phyloP scores from a whole-genome alignment of 164 flowering plant species.

The Nymphaea thermarum region DNA sequence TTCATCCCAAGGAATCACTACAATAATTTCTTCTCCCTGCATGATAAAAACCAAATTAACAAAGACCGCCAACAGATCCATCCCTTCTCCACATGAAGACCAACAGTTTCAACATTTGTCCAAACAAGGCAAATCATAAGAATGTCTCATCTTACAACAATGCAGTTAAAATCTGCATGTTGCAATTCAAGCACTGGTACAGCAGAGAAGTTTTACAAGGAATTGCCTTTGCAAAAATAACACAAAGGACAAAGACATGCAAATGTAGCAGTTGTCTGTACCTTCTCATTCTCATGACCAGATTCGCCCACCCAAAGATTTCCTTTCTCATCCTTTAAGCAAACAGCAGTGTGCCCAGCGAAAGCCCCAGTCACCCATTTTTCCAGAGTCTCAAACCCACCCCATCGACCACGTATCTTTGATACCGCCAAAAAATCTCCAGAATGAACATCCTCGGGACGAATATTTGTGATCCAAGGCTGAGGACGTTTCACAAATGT shows the following conservation, averaged over 20 bases:
- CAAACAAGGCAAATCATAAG: too few species aligned
- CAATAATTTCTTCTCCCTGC: slow-evolving; percentile 98
- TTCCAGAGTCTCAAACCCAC: slow-evolving; percentile 97
- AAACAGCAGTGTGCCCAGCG: slow-evolving; percentile 99
- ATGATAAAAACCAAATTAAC: slow-evolving; percentile 5
- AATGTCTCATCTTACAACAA: too few species aligned
- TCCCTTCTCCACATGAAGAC: too few species aligned
- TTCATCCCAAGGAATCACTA: slow-evolving; percentile 88
- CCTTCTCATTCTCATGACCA: slow-evolving; percentile 99
- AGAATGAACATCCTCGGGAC: slow-evolving; percentile 85
- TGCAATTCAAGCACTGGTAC: too few species aligned
- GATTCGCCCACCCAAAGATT: slow-evolving; percentile 99
- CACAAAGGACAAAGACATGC: too few species aligned
- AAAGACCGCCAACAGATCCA: too few species aligned
- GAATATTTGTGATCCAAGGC: slow-evolving; percentile 65
- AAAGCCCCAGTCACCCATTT: slow-evolving; percentile 99
- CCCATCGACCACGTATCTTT: slow-evolving; percentile 99
- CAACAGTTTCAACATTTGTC: too few species aligned
- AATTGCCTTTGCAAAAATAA: too few species aligned
- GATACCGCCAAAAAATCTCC: slow-evolving; percentile 96
- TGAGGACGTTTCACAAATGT: slow-evolving; percentile 68
- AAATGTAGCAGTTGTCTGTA: slow-evolving; percentile 6
- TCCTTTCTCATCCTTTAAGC: slow-evolving; percentile 86
- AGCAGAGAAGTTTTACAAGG: too few species aligned
- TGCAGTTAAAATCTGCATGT: too few species aligned